Conservation (phyloP, 2,329 filamentous ascomycete genomes). For the Colletotrichum gigasporum region DNA sequence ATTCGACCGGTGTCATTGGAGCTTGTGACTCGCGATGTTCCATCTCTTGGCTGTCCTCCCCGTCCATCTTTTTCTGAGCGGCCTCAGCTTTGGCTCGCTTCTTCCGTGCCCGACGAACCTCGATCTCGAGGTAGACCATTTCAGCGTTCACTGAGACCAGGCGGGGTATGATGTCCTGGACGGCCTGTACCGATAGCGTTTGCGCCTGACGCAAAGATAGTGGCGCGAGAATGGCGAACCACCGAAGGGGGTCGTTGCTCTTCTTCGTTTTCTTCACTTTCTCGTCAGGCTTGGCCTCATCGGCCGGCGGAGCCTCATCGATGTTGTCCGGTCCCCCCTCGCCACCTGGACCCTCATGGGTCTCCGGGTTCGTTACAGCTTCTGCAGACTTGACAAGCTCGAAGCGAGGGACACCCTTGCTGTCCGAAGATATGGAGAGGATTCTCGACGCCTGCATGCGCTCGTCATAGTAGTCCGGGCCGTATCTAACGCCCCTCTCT, state of each 20-base stretch:
- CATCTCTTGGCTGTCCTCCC: conserved; percentile 3
- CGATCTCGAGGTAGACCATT: conserved; percentile 73
- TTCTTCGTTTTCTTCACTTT: conserved; percentile 19
- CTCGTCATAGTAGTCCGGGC: conserved; percentile 76
- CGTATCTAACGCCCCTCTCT: conserved; percentile 71
- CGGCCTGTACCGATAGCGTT: conserved; percentile 60
- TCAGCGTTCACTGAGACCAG: conserved; percentile 66
- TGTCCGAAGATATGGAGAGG: conserved; percentile 43
- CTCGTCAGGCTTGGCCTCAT: conserved; percentile 19
- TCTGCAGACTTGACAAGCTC: conserved; percentile 31
- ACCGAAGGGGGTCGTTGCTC: conserved; percentile 63
- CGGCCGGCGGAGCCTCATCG: conserved; percentile 1
- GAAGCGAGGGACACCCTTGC: conserved; percentile 35
- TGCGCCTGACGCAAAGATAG: conserved; percentile 67
- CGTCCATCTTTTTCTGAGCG: conserved; percentile 41
- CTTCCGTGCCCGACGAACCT: conserved; percentile 71
- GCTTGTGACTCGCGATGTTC: background rate
- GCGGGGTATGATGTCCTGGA: conserved; percentile 66
- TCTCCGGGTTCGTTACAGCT: conserved; percentile 12
- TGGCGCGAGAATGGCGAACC: conserved; percentile 66
- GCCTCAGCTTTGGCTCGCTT: conserved; percentile 58
- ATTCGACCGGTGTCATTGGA: background rate
- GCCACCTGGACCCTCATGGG: conserved; percentile 22
- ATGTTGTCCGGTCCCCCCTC: background rate
- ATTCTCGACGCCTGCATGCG: conserved; percentile 72